Base-by-base conservation (phyloP, 352 stramenopile genomes). In the Thraustochytrium sp. region DNA sequence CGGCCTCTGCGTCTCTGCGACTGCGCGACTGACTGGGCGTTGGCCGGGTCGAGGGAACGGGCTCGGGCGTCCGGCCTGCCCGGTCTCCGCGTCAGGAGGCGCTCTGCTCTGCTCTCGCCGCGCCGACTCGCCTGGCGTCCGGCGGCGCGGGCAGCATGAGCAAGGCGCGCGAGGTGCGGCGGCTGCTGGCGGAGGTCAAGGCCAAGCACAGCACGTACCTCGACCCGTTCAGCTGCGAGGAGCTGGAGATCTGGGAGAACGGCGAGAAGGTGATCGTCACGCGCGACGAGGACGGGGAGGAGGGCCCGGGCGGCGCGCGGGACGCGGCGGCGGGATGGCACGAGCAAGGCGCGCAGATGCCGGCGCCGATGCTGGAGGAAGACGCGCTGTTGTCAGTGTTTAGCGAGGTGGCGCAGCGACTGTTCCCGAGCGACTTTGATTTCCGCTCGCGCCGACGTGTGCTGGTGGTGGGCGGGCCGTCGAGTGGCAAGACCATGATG, bases 371-470 rank as follows among this genome's bases (percentile, higher is more conserved):
- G 11, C 31, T n/a, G n/a, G n/a, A n/a, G 8, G 68, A 80, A 26
- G 68, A 80, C 51, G 23, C 18, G 18, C 51, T 80, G 13, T 11
- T 51, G 31, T 44, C 68, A 4, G 68, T 80, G 29, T 80, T 80
- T 44, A 75, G 31, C 16, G 68, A 46, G 42, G 42, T 44, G 21
- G 68, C 68, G 21, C 5, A 29, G 31, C 18, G 42, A 11, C 5
- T 80, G 13, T 80, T 80, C 5, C 68, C 68, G 0, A 80, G 37
- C 51, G 46, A 53, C 34, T 72, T 80, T 31, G 68, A 80, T 44
- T 42, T 80, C 8, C 42, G 68, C 5, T 34, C 34, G 3, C 4
- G 63, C 42, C n/a, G 68, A n/a, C 18, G 68, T 3, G 38, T 80
- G 1, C 13, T 80, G n/a, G 5, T 80, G 13, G 16, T 75, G 18